Conservation (phyloP, 768 basidiomycete species). For the Kwoniella mangroviensis region DNA sequence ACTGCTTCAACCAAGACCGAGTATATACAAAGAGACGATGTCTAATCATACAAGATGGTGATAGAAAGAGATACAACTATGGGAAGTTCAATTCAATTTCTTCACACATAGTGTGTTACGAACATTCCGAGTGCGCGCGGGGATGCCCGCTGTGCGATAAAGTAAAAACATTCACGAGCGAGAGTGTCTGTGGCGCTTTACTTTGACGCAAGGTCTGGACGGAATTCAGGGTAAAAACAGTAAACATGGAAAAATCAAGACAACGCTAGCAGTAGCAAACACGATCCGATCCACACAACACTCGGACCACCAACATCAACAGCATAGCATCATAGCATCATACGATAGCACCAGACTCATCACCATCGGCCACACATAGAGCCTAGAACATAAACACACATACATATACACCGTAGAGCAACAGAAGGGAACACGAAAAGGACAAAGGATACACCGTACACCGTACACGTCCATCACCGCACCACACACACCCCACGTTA, state of each 20-base stretch:
- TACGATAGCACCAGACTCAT: no score
- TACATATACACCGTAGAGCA: not conserved
- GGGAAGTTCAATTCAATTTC: no score
- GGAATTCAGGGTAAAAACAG: conserved; percentile 12
- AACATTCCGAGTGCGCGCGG: not conserved
- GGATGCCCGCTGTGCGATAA: not conserved
- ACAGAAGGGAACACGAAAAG: not conserved
- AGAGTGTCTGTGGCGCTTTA: not conserved
- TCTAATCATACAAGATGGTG: no score
- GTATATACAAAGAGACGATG: no score
- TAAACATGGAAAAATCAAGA: not conserved
- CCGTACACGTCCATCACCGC: not conserved
- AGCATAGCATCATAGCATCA: not conserved
- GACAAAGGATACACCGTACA: conserved; percentile 1
- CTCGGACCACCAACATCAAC: not conserved
- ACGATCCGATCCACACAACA: not conserved
- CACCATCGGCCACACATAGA: not conserved
- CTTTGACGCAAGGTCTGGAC: not conserved
- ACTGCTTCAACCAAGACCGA: no score
- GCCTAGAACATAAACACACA: not conserved
- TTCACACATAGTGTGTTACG: no score
- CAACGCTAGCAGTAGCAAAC: conserved; percentile 1
- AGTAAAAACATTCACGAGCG: conserved; percentile 5
- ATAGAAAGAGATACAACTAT: no score
- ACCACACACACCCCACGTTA: not conserved